Evolutionary conservation across 179 eudicot genomes (phyloP).

Genomic region (Camellia oleifera): DNA sequence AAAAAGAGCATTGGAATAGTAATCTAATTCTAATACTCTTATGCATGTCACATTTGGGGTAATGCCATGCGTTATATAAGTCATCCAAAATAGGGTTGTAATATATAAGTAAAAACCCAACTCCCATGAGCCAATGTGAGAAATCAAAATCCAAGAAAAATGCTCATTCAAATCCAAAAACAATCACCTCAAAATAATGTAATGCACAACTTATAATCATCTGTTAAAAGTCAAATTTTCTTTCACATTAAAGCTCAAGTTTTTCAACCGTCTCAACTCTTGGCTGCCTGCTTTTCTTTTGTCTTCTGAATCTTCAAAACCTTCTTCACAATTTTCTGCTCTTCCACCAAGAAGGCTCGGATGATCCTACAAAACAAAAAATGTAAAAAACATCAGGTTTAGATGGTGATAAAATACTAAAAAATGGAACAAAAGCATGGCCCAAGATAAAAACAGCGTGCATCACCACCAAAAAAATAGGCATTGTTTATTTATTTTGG

Average conservation of each 20-base stretch:
- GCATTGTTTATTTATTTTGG: background rate
- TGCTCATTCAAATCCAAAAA: constrained; percentile 12
- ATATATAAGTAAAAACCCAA: constrained; percentile 3
- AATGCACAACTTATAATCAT: constrained; percentile 17
- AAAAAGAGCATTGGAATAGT: too few species aligned
- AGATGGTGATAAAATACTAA: background rate
- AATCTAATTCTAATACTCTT: background rate
- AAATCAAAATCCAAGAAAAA: constrained; percentile 4
- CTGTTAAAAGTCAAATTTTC: constrained; percentile 17
- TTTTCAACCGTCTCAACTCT: constrained; percentile 19
- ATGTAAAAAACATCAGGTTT: too few species aligned
- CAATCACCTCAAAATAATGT: background rate
- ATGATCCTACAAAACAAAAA: constrained; percentile 37
- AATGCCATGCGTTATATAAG: background rate
- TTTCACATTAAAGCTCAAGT: background rate
- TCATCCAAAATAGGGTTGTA: background rate
- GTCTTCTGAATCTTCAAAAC: constrained; percentile 77
- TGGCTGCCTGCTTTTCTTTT: constrained; percentile 50
- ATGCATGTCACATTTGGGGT: background rate
- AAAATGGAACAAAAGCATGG: too few species aligned
- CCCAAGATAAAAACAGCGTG: too few species aligned
- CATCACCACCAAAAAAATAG: too few species aligned
- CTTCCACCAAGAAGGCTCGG: constrained; percentile 71
- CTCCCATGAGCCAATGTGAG: background rate
- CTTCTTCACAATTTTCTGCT: constrained; percentile 85